These are phyloP conservation scores for Conticribra weissflogii DNA, from an alignment of 108 stramenopile genomes.

Conservation along the genomic window DNA sequence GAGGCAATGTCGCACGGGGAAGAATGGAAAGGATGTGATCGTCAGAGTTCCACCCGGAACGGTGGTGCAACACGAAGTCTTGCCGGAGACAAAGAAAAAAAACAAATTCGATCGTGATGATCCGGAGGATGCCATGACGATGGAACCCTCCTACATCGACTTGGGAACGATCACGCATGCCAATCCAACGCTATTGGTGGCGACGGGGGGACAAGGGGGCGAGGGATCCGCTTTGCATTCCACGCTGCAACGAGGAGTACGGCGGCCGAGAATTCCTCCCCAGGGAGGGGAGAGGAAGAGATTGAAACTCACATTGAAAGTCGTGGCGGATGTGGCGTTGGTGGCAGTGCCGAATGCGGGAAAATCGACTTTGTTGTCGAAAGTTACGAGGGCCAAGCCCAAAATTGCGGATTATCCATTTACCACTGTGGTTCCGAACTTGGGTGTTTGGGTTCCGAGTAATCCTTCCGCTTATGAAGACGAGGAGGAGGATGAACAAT, in stretches of 20 bases:
- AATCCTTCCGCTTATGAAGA: constrained; percentile 14
- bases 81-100: constrained; percentile 4
- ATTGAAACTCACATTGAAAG: constrained; percentile 90
- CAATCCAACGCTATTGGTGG: constrained; percentile 58
- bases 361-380: constrained; percentile 90
- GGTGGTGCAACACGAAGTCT: constrained; percentile 81
- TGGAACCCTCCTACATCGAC: constrained; percentile 23
- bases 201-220: constrained; percentile 75
- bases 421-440: constrained; percentile 95
- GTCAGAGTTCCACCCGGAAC: constrained; percentile 95
- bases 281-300: constrained; percentile 78
- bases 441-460: constrained; percentile 90
- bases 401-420: constrained; percentile 98
- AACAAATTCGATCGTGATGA: constrained; percentile 30
- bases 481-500: constrained; percentile 27
- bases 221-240: constrained; percentile 64
- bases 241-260: constrained; percentile 74
- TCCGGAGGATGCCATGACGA: not conserved
- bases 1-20: constrained; percentile 74
- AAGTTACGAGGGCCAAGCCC: constrained; percentile 93
- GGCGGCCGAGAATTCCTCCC: constrained; percentile 65
- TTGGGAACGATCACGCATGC: constrained; percentile 51
- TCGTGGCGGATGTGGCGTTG: constrained; percentile 96
- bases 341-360: constrained; percentile 97
- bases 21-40: constrained; percentile 70